Evolutionary conservation across 495 filamentous ascomycete species (phyloP).

Genomic region (Lophium mytilinum): DNA sequence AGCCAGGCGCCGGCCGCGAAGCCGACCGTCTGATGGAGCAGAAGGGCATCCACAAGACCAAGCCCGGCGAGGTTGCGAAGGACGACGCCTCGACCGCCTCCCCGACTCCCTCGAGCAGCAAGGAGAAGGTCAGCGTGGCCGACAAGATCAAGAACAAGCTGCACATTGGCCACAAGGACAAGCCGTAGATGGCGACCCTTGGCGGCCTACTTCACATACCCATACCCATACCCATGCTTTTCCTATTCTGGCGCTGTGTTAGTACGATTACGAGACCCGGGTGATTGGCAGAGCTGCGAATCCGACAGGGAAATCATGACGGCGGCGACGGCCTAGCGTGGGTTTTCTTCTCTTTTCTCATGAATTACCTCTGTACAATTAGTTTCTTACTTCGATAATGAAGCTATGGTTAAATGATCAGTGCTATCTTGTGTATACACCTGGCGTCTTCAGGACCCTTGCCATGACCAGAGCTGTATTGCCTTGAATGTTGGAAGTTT

Average conservation of each 20-base stretch:
- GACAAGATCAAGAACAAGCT: constrained; percentile 35
- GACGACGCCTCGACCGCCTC: neutral
- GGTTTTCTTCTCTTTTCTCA: too few species aligned
- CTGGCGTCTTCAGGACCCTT: constrained; percentile 10
- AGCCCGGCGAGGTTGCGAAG: neutral
- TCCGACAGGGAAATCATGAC: too few species aligned
- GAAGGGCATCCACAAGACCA: constrained; percentile 25
- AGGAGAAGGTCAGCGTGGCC: constrained; percentile 20
- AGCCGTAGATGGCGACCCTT: neutral
- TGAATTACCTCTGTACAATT: too few species aligned
- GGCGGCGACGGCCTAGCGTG: too few species aligned
- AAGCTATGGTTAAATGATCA: too few species aligned
- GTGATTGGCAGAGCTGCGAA: too few species aligned
- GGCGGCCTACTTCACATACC: too few species aligned
- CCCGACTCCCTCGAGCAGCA: neutral
- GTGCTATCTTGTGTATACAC: too few species aligned
- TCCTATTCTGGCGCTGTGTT: too few species aligned
- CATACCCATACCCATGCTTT: too few species aligned
- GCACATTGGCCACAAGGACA: constrained; percentile 27
- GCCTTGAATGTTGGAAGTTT: neutral
- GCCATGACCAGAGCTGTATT: constrained; percentile 3
- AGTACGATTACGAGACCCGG: too few species aligned
- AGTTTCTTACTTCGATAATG: too few species aligned
- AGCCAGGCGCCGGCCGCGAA: constrained; percentile 54
- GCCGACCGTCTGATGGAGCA: constrained; percentile 47